Evolutionary conservation across 23 red algal species (phyloP).

Genomic region (Gracilaria domingensis): DNA sequence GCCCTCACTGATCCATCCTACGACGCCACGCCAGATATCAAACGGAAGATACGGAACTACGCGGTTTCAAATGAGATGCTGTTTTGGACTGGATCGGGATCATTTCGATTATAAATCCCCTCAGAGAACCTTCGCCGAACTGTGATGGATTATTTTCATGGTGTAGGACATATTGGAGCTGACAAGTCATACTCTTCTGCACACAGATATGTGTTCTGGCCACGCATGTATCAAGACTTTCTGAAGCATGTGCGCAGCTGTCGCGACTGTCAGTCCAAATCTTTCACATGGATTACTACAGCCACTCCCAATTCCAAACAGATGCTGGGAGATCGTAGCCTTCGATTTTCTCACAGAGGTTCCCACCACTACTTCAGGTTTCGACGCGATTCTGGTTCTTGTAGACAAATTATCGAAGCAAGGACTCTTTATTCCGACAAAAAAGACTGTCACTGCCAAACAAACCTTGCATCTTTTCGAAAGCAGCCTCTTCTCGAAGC

Average conservation of each 20-base stretch:
- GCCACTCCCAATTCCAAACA: background rate
- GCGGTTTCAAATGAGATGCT: background rate
- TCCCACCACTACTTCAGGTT: background rate
- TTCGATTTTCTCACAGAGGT: constrained; percentile 46
- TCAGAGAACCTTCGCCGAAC: background rate
- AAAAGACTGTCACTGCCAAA: background rate
- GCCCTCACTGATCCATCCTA: too few relatives aligned
- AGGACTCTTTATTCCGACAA: background rate
- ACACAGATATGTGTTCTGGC: background rate
- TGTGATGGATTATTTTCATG: constrained; percentile 6
- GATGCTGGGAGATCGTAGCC: constrained; percentile 33
- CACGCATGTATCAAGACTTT: constrained; percentile 10
- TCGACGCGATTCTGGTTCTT: constrained; percentile 2
- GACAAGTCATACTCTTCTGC: constrained; percentile 1
- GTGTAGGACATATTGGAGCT: background rate
- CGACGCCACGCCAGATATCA: too few relatives aligned
- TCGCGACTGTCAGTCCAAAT: background rate
- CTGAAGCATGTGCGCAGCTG: background rate
- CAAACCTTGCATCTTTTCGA: constrained; percentile 9
- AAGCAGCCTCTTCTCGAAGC: background rate
- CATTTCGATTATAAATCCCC: background rate
- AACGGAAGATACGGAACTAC: background rate
- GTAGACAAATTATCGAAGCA: constrained; percentile 33
- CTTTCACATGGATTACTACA: constrained; percentile 12
- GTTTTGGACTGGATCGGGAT: background rate